Base-by-base conservation (phyloP, 176 grass and related monocot species). In the Phragmites australis region DNA sequence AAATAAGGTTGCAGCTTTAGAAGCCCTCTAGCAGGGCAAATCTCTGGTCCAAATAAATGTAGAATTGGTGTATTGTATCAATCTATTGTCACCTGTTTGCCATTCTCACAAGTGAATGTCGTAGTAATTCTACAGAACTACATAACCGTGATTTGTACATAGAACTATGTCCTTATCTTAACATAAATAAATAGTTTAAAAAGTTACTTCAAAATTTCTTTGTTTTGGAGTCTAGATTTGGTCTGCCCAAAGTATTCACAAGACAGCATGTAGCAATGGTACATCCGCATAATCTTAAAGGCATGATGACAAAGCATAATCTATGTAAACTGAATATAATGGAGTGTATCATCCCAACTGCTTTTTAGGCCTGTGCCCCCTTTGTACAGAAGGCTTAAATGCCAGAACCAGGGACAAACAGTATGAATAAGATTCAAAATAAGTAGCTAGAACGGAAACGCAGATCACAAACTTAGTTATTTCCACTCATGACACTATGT, bases 1-100 rank as follows among this genome's bases (percentile, higher is more conserved):
- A 69, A 84, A 90, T 86, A 89, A 91, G 63, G 29, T 41, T 84
- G 63, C 69, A 76, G 72, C 71, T 81, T 87, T 76, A 81, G 66
- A 69, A 80, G 48, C 46, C 71, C 54, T 75, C 19, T 59, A 39
- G 17, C 53, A 82, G 65, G 53, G 72, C 34, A 77, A 73, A 43
- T 70, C 56, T 63, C 58, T 82, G 83, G 69, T 45, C 79, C 61
- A 76, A 65, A 21, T 55, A n/a, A 65, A 75, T 39, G 22, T 74
- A 88, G 52, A 72, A 12, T 61, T 69, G 50, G 53, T 77, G 21
- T 70, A 40, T 42, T n/a, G 30, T 82, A 70, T 69, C 31, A 64
- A 46, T 86, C 41, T 78, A 11, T 39, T 74, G 17, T 63, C 42
- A 25, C 43, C 29, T 65, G 42, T 45, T 59, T 80, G 42, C 50